Evolutionary conservation across 371 early-diverging fungal species (phyloP).

Genomic region (Mycotypha africana): DNA sequence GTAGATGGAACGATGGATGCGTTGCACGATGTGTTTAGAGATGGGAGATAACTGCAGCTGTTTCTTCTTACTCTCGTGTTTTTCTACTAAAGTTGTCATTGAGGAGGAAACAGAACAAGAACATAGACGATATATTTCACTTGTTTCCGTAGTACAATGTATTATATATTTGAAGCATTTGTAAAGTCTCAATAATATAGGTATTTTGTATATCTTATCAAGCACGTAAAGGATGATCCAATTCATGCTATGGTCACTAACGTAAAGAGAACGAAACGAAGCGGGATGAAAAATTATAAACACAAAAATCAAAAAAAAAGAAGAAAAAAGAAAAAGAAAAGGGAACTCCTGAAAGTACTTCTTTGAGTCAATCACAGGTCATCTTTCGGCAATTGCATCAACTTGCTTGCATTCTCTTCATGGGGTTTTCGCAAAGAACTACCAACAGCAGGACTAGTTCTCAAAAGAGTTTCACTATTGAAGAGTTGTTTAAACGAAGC

Average conservation of each 20-base stretch:
- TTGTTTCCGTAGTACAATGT: constrained; percentile 44
- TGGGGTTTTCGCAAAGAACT: too few species aligned
- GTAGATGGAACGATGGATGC: constrained; percentile 48
- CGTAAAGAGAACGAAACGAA: neutral
- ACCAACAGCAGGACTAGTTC: too few species aligned
- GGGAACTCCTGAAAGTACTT: neutral
- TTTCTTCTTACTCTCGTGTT: too few species aligned
- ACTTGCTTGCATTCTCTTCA: too few species aligned
- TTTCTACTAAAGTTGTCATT: too few species aligned
- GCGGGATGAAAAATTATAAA: neutral
- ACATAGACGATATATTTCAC: constrained; percentile 63
- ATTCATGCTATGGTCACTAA: constrained; percentile 8
- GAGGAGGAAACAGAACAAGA: too few species aligned
- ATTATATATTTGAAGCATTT: constrained; percentile 48
- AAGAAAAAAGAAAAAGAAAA: neutral
- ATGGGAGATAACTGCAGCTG: too few species aligned
- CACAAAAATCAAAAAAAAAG: neutral
- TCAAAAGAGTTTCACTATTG: neutral
- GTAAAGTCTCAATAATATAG: constrained; percentile 43
- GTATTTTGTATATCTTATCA: constrained; percentile 49
- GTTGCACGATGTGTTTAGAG: too few species aligned
- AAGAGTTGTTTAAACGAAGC: neutral
- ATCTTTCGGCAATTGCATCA: too few species aligned
- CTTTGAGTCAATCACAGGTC: too few species aligned
- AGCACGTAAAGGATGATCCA: constrained; percentile 46